Evolutionary conservation across 1,284 basidiomycete genomes (phyloP), one percentile per base, ranked within the genome.

Genomic region (Mrakiaceae sp.): DNA sequence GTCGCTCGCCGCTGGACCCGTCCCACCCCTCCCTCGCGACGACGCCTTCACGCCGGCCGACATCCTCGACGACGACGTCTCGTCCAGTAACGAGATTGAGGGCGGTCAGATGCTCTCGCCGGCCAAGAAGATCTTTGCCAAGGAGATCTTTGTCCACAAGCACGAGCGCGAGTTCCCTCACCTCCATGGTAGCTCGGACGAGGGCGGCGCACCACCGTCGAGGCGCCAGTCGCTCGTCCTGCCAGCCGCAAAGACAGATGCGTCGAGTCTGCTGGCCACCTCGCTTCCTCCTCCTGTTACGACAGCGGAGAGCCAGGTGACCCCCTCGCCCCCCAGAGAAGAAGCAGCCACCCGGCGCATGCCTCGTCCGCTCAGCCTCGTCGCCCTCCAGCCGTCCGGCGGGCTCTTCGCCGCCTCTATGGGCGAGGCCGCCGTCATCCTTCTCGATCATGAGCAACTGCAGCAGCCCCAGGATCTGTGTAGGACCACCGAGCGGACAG

Each of bases 121-220:
- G 40, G 54, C 60, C 0, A 39, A 55, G 11, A 60, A 52, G 5
- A 48, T 55, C n/a, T 65, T 65, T 40, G 46, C n/a, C 27, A 55
- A 54, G 11, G 64, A 65, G 59, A 16, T 65, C 59, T 65, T 65
- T 43, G 49, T 65, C n/a, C 59, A 61, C 44, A 46, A 48, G 8
- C 64, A 65, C 43, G 48, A 40, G 10, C 40, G 60, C 11, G 60
- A 56, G 16, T 65, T 65, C 39, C 64, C 64, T 16, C 64, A 65
- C 49, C 60, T 65, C 3, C 60, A 65, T 52, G 47, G 49, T 3
- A 10, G 48, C 44, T 4, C n/a, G 14, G 47, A 47, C 43, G 40
- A 12, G 42, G 7, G 6, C 7, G 10, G 7, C 39, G 12, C 7
- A 27, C 7, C 3, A 8, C 12, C n/a, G 16, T 11, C 12, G 40